Base-by-base conservation (phyloP, 441 rosid species). In the Cnidoscolus chayamansa region DNA sequence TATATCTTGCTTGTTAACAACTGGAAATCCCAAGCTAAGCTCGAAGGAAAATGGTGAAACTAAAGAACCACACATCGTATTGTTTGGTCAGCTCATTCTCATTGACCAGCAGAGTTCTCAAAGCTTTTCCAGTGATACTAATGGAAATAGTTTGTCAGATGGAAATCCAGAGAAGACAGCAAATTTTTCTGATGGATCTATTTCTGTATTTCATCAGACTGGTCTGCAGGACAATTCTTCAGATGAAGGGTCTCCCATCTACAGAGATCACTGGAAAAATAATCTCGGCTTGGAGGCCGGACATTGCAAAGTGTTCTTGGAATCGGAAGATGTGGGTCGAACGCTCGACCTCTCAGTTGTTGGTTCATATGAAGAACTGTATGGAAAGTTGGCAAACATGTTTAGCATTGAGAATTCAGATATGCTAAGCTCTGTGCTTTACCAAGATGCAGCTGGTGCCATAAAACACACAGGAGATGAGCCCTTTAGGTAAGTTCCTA, bases 281-380 rank as follows among this genome's bases (percentile, higher is more conserved):
- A 83, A 84, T 51, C 76, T 76, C 1, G 63, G 81, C 65, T 75
- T 85, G 71, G 93, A 86, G 72, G 85, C 84, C 0, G 93, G 90
- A 40, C 94, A 90, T 48, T 92, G 98, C 87, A 92, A 92, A 78
- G 95, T 94, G 48, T 94, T 90, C 73, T 78, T 88, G 93, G 92
- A 90, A 77, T 89, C 97, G 0, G 98, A 94, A 58, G 92, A 92
- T 57, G 86, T 92, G 2, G 97, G 96, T 45, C 84, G 97, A 74
- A 92, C 93, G 5, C 86, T 94, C 7, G 91, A 94, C 76, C 80
- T 94, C 8, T 86, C 95, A 0, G 84, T 75, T 72, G 82, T 94
- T 11, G 80, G 93, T 54, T 94, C 98, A 0, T 94, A 90, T 1
- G 92, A 90, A 19, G 97, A 94, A 66, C 83, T 92, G 45, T 71